phyloP scores from a whole-genome alignment of 805 yeast genomes.

The Metschnikowia borealis region DNA sequence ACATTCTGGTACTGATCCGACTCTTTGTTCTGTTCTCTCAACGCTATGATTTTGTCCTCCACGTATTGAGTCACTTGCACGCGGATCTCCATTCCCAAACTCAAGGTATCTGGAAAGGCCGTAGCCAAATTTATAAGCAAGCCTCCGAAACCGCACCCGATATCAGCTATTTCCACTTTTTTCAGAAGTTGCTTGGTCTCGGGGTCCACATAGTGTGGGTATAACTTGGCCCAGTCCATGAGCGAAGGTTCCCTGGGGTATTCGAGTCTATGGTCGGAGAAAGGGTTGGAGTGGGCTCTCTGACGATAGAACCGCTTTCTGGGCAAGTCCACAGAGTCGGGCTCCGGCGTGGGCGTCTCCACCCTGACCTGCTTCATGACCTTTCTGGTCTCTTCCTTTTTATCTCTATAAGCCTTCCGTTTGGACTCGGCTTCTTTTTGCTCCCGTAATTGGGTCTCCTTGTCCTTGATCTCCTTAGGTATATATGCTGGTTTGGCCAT shows the following conservation, averaged over 20 bases:
- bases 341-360: conserved; percentile 28
- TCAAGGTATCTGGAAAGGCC: conserved; percentile 65
- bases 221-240: conserved; percentile 84
- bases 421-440: conserved; percentile 24
- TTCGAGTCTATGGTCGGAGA: conserved; percentile 88
- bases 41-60: conserved; percentile 88
- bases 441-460: conserved; percentile 18
- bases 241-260: conserved; percentile 76
- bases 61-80: conserved; percentile 97
- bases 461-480: conserved; percentile 11
- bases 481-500: conserved; percentile 14
- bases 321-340: conserved; percentile 53
- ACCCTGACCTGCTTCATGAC: conserved; percentile 44
- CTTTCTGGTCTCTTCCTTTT: conserved; percentile 42
- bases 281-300: conserved; percentile 96
- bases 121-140: conserved; percentile 76
- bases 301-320: conserved; percentile 88
- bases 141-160: conserved; percentile 98
- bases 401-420: conserved; percentile 48
- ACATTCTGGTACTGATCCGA: conserved; percentile 67
- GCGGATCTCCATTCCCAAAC: conserved; percentile 95
- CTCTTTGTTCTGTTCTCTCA: conserved; percentile 53
- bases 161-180: conserved; percentile 83
- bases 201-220: conserved; percentile 55
- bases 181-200: conserved; percentile 40